Conservation (phyloP, 257 asterid genomes). For the Scutellaria baicalensis region DNA sequence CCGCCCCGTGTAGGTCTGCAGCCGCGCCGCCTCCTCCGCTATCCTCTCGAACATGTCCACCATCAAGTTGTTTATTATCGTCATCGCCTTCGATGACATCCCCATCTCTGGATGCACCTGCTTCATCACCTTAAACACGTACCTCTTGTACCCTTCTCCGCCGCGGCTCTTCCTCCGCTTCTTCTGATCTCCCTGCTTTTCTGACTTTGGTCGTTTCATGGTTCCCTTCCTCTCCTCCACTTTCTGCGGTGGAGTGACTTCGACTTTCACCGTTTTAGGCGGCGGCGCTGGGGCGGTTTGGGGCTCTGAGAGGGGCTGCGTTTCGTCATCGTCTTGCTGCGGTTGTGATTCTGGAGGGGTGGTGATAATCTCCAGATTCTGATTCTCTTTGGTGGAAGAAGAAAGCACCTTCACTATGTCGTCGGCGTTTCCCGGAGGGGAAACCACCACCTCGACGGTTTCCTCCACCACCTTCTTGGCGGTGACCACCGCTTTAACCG, state of each 20-base stretch:
- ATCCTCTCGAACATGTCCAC: conserved; percentile 71
- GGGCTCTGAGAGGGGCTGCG: conserved; percentile 16
- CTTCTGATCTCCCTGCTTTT: not conserved
- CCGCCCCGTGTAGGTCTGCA: conserved; percentile 33
- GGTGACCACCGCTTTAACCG: conserved; percentile 39
- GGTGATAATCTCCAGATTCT: conserved; percentile 22
- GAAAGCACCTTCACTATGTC: conserved; percentile 20
- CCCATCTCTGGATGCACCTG: conserved; percentile 89
- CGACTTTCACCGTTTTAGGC: not conserved
- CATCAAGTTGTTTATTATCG: conserved; percentile 59
- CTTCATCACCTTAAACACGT: conserved; percentile 65
- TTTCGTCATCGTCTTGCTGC: conserved; percentile 20
- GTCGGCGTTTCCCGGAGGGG: conserved; percentile 16
- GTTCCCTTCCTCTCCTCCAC: not conserved
- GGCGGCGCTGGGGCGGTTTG: conserved; percentile 32
- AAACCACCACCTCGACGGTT: conserved; percentile 44
- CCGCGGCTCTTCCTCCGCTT: conserved; percentile 19
- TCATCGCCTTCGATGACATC: conserved; percentile 68
- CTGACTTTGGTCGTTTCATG: not conserved
- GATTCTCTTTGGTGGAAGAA: conserved; percentile 24
- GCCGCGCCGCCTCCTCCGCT: conserved; percentile 57
- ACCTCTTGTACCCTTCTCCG: conserved; percentile 49
- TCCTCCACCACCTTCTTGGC: conserved; percentile 56
- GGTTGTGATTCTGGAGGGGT: conserved; percentile 21
- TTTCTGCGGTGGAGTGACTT: not conserved